Evolutionary conservation across 202 grass and related monocot genomes (phyloP), one percentile per base, ranked within the genome.

Genomic region (Setaria italica): DNA sequence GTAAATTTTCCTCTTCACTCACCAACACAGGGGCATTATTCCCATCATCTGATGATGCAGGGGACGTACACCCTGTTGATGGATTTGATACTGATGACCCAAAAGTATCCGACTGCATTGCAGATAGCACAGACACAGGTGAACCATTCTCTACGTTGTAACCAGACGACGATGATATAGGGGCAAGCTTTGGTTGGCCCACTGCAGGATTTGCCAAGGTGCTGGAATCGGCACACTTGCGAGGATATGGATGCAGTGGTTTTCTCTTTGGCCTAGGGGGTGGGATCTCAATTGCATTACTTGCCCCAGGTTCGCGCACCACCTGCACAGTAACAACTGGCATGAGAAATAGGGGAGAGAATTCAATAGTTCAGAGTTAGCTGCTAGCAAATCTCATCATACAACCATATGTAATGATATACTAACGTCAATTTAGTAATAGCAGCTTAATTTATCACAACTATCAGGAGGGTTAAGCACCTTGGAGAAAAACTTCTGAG

Each of bases 401-500:
- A 78, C 65, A 55, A 41, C 19, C 14, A 79, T 3, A 74, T 46
- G 3, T 50, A 37, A 20, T 20, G 0, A 54, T 56, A 15, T 4
- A 54, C 7, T 57, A 21, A 1, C 54, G 4, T 49, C 11, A 68
- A 62, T 58, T 54, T 17, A 70, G 77, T 62, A 53, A 59, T 65
- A 10, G 4, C 14, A 34, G 51, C 55, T 11, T 80, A 33, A 76
- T 80, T 17, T 5, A 56, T 80, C 21, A 62, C 32, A 58, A 47
- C 15, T 80, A 57, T 72, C 72, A 57, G 46, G 76, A 67, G 12
- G 35, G 39, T 79, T 8, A 83, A 83, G 82, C 90, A 96, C 96
- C 96, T 99, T 99, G 21, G 93, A 94, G 90, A 99, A 99, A 83
- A 99, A 96, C 80, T 96, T 99, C 88, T 99, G 96, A 67, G 96